Conservation (phyloP, 163 green algal genomes). For the Coccomyxa subellipsoidea region DNA sequence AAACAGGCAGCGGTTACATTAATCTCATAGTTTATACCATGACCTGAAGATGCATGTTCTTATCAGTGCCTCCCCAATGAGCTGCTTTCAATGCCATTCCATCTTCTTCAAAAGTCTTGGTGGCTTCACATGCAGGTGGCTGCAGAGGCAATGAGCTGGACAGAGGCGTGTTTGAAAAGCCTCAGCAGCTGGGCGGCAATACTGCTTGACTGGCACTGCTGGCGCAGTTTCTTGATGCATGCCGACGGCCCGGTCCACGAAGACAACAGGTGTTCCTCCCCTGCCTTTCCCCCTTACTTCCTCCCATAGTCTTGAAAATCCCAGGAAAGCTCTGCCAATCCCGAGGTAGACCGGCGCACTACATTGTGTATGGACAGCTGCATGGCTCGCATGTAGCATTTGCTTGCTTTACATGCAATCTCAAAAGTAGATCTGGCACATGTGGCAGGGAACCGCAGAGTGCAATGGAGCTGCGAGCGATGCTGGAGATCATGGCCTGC, state of each 20-base stretch:
- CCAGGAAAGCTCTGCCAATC: too few species aligned
- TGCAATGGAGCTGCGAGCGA: neutral
- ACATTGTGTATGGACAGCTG: too few species aligned
- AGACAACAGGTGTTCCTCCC: neutral
- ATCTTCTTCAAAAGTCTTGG: neutral
- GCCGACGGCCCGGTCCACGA: neutral
- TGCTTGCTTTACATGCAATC: too few species aligned
- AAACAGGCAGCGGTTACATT: too few species aligned
- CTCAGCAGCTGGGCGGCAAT: neutral
- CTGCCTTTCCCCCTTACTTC: neutral
- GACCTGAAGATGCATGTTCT: too few species aligned
- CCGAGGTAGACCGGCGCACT: too few species aligned
- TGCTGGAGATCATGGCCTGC: neutral
- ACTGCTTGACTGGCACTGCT: neutral
- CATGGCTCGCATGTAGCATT: too few species aligned
- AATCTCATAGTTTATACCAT: too few species aligned
- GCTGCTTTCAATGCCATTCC: too few species aligned
- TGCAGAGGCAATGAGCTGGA: neutral
- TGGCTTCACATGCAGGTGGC: neutral
- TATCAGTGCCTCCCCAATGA: too few species aligned
- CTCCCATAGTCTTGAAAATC: too few species aligned
- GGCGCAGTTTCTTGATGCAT: neutral
- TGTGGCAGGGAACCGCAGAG: neutral
- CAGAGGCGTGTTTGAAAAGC: neutral
- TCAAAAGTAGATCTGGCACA: too few species aligned